Evolutionary conservation across 108 stramenopile species (phyloP).

Genomic region (Stephanodiscus triporus): DNA sequence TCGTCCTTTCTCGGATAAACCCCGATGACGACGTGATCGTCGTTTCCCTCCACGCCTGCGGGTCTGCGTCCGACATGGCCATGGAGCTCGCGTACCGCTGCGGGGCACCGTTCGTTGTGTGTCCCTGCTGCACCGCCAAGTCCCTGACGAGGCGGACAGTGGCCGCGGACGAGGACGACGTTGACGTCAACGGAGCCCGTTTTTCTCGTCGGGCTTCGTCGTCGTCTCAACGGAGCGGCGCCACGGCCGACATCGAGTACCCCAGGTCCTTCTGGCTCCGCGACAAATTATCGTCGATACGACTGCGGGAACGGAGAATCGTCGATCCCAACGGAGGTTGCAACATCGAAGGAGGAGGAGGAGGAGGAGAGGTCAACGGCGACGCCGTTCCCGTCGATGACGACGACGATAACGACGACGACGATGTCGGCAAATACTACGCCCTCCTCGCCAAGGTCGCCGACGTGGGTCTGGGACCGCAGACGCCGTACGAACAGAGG

Average conservation of each 20-base stretch:
- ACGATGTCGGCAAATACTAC: constrained; percentile 12
- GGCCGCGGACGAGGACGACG: neutral
- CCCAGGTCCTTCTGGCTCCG: constrained; percentile 52
- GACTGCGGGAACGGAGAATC: no score
- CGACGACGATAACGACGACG: neutral
- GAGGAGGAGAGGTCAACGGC: neutral
- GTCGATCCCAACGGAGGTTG: neutral
- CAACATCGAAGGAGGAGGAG: neutral
- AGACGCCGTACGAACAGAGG: constrained; percentile 48
- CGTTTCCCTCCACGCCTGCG: constrained; percentile 47
- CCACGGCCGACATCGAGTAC: constrained; percentile 45
- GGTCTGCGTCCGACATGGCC: constrained; percentile 51
- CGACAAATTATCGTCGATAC: constrained; percentile 9
- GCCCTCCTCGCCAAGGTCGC: constrained; percentile 45
- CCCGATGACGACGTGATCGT: constrained; percentile 33
- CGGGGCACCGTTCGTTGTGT: constrained; percentile 44
- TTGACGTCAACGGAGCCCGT: neutral
- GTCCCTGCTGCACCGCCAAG: constrained; percentile 54
- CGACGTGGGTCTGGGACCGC: constrained; percentile 61
- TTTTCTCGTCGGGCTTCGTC: constrained; percentile 7
- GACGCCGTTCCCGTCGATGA: neutral
- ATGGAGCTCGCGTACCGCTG: constrained; percentile 39
- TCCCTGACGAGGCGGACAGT: constrained; percentile 27
- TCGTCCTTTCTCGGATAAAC: constrained; percentile 27
- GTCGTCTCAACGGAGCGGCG: constrained; percentile 46